phyloP scores from a whole-genome alignment of 768 basidiomycete species.

The Hygrocybe coccinea region DNA sequence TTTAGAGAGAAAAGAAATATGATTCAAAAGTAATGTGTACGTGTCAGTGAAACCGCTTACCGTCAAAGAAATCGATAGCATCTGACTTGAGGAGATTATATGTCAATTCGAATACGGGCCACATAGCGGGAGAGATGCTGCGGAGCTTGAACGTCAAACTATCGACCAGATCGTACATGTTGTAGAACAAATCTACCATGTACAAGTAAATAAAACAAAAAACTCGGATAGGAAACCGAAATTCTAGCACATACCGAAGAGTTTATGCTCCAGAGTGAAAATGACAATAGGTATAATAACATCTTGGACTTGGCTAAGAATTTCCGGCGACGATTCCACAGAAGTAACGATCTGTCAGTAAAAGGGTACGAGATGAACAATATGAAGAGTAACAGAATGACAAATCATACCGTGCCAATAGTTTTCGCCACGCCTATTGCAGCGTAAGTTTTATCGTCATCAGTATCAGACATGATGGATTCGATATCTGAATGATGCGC shows the following conservation, averaged over 20 bases:
- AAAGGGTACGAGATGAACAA: not conserved
- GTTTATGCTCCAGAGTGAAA: constrained; percentile 70
- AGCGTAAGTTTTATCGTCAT: constrained; percentile 82
- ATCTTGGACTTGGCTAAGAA: constrained; percentile 75
- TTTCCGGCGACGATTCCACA: constrained; percentile 67
- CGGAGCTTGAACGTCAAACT: constrained; percentile 78
- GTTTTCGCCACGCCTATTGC: constrained; percentile 88
- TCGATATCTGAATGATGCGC: constrained; percentile 53
- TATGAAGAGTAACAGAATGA: not conserved
- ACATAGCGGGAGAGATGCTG: constrained; percentile 73
- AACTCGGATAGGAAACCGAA: not conserved
- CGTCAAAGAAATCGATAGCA: constrained; percentile 83
- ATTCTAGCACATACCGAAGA: constrained; percentile 52
- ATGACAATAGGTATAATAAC: constrained; percentile 73
- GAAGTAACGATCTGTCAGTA: constrained; percentile 60
- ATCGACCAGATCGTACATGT: constrained; percentile 82
- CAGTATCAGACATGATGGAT: constrained; percentile 46
- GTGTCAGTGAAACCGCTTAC: constrained; percentile 32
- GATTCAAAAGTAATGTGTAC: not conserved
- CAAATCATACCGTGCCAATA: constrained; percentile 59
- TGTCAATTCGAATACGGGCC: constrained; percentile 81
- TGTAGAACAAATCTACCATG: constrained; percentile 72
- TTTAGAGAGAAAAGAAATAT: not conserved
- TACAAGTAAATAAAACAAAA: constrained; percentile 2
- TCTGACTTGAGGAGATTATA: constrained; percentile 80